Percentiles rank a stretch among this genome's conserved stretches.
These are phyloP conservation scores for Naganishia onofrii DNA, from an alignment of 768 basidiomycete genomes.

Conservation along the genomic window DNA sequence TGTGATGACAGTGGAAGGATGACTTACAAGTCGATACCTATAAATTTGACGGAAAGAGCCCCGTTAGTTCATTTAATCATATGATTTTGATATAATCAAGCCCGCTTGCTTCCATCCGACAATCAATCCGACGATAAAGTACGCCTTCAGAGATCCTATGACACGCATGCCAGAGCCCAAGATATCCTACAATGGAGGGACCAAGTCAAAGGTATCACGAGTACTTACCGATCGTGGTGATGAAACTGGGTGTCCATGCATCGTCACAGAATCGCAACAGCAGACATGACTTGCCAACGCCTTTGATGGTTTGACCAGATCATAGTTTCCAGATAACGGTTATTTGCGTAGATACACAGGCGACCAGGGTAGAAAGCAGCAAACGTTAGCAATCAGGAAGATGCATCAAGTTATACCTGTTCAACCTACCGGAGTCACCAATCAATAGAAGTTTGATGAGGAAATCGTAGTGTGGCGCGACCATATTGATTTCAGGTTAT, in stretches of 20 bases:
- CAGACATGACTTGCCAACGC: slow-evolving; percentile 86
- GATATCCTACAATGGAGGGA: neutral
- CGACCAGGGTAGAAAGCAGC: neutral
- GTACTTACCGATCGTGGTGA: slow-evolving; percentile 83
- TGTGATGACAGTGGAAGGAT: neutral
- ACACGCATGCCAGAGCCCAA: neutral
- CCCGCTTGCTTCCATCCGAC: neutral
- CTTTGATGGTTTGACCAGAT: slow-evolving; percentile 54
- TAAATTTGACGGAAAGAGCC: neutral
- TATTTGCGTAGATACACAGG: neutral
- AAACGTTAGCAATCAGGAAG: neutral
- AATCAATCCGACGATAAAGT: neutral
- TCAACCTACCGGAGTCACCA: slow-evolving; percentile 79
- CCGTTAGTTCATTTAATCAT: neutral
- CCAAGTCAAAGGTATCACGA: neutral
- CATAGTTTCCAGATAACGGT: neutral
- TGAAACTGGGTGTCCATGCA: slow-evolving; percentile 98
- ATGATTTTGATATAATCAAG: neutral
- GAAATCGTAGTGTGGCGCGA: slow-evolving; percentile 85
- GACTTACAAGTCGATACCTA: slow-evolving; percentile 31
- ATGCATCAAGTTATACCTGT: neutral
- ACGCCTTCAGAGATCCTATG: neutral
- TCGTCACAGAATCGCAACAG: slow-evolving; percentile 83
- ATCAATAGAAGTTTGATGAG: slow-evolving; percentile 78
- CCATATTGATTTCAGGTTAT: slow-evolving; percentile 38